Evolutionary conservation across 192 early-diverging fungal genomes (phyloP), one percentile per base, ranked within the genome.

Genomic region (Chytriomyces hyalinus): DNA sequence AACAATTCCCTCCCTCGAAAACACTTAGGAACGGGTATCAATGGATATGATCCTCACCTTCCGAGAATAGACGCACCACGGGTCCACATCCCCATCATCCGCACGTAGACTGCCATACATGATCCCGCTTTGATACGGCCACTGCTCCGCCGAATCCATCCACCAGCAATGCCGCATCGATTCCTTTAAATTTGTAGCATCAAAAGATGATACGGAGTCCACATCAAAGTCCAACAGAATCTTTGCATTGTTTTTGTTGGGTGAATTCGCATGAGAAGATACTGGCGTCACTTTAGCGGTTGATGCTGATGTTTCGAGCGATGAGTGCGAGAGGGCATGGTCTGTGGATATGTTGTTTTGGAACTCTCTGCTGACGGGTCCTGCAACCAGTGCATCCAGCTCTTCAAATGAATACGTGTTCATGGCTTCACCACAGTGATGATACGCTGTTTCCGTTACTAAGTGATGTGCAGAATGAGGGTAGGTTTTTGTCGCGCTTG

Each of bases 391-490:
- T 49, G 24, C 24, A 26, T 70, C 68, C 22, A 70, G 49, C 8
- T 70, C 68, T 22, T 70, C 75, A 22, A 53, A 36, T 15, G 53
- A 76, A 46, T 60, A 77, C 47, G 10, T 71, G 26, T 61, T 75
- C 73, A 76, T 49, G 28, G 74, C 75, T 22, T 73, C 49, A 13
- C 73, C 70, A 36, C 36, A 36, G 2, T 36, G 36, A 36, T 36
- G 36, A 36, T 36, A 36, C 36, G 36, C 36, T 36, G 36, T 36
- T 36, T 36, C 36, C 36, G 36, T 36, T 36, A 36, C 36, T 36
- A 36, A 36, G 0, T 36, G 36, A 4, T 36, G 36, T 36, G 36
- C 1, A 36, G 36, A 36, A 36, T 36, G 36, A 36, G 36, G 36
- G 36, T 2, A 36, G 36, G 36, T 36, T 36, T 36, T 36, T 2